Conservation (phyloP, 306 rosid genomes). For the Prunus fruticosa region DNA sequence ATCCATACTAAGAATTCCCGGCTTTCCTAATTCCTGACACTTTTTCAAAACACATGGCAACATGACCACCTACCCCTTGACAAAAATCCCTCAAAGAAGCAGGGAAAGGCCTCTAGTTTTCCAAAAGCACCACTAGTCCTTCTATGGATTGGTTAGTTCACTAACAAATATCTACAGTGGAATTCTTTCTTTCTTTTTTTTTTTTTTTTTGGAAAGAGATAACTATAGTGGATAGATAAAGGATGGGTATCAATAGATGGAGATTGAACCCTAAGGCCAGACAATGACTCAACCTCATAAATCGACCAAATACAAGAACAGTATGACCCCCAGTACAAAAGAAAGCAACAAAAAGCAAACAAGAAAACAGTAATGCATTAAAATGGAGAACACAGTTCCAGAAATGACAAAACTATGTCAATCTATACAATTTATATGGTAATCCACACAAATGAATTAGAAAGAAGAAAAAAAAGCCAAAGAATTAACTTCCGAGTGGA, state of each 20-base stretch:
- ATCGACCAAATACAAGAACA: background rate
- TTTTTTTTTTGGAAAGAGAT: no score
- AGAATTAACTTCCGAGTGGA: background rate
- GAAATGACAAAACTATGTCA: background rate
- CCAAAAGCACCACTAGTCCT: background rate
- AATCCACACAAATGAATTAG: background rate
- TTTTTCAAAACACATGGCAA: no score
- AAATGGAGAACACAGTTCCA: background rate
- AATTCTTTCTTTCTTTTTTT: no score
- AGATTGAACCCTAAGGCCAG: background rate
- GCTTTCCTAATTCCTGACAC: background rate
- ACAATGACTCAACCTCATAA: background rate
- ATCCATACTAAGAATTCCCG: background rate
- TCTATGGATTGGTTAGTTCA: background rate
- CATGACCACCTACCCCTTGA: background rate
- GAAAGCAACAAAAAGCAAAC: background rate
- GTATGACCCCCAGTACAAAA: background rate
- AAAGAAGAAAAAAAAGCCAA: background rate
- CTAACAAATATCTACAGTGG: background rate
- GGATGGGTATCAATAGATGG: background rate
- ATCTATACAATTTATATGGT: background rate
- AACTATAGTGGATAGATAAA: no score
- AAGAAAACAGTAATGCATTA: background rate
- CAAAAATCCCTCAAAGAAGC: background rate
- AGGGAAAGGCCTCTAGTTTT: background rate